Percentiles rank a stretch among this genome's conserved stretches.
Conservation (phyloP, 2,329 filamentous ascomycete species). For the Harringtonia aguacate region DNA sequence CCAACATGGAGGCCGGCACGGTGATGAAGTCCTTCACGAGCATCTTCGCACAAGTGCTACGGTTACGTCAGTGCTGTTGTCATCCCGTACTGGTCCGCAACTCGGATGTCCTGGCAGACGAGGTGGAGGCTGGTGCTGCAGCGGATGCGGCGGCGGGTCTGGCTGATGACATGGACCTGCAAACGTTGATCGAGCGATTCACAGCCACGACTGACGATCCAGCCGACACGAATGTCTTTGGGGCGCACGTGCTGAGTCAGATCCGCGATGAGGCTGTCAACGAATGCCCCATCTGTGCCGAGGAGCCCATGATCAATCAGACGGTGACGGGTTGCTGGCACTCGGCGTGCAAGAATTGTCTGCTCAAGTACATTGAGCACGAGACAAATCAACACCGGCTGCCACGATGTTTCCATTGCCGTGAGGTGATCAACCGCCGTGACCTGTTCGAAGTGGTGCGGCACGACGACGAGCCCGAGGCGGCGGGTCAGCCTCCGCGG, state of each 20-base stretch:
- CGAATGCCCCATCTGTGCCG: constrained; percentile 89
- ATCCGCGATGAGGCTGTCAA: constrained; percentile 82
- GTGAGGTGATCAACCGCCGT: constrained; percentile 66
- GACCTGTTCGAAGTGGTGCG: constrained; percentile 90
- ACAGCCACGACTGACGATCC: constrained; percentile 55
- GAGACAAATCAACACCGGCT: constrained; percentile 65
- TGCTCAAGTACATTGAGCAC: constrained; percentile 84
- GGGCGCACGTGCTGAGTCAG: constrained; percentile 76
- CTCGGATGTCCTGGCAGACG: constrained; percentile 72
- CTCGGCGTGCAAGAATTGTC: constrained; percentile 86
- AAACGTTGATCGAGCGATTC: constrained; percentile 75
- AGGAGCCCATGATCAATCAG: constrained; percentile 92
- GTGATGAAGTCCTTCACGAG: constrained; percentile 93
- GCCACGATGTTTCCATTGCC: constrained; percentile 84
- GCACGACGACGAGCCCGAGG: constrained; percentile 50
- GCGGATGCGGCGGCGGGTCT: constrained; percentile 73
- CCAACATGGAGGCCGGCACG: constrained; percentile 83
- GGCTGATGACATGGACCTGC: constrained; percentile 92
- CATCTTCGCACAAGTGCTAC: constrained; percentile 92
- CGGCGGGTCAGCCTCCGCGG: constrained; percentile 31
- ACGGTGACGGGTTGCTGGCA: constrained; percentile 97
- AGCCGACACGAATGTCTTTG: constrained; percentile 60
- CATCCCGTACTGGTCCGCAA: constrained; percentile 86
- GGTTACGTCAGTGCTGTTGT: constrained; percentile 86
- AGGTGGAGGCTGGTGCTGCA: constrained; percentile 68